Evolutionary conservation across 371 early-diverging fungal genomes (phyloP), one percentile per base, ranked within the genome.

Genomic region (Saksenaea oblongispora): DNA sequence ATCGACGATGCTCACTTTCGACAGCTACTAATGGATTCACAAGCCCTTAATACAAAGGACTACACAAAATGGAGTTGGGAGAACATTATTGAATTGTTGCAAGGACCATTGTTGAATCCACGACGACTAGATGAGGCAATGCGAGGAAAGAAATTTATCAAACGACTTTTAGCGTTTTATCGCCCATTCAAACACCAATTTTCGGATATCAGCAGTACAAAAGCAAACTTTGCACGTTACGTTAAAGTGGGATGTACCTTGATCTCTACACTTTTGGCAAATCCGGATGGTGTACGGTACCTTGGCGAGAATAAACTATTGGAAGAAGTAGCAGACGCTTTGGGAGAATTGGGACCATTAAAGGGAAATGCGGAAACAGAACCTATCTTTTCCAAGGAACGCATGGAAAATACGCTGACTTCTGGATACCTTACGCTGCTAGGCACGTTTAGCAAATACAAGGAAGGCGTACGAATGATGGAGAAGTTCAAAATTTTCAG

Each of bases 1-100:
- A 85, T 93, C 64, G 95, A 95, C 57, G 94, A 95, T 56, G 63
- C 70, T 3, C 90, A 89, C 56, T 93, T 89, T 54, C 71, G 84
- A 37, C 78, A 83, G 17, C 67, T 87, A 14, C 63, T 93, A 11
- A 77, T 84, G 62, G 93, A 93, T 26, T 84, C 90, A 5, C 91
- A 93, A 76, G 90, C 91, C 13, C 61, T 93, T 2, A 83, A 73
- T 35, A 84, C 86, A 3, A 94, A 93, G 64, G 94, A 94, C 22
- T 84, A 80, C 61, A 79, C 86, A 5, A 89, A 91, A 63, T 95
- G 96, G 96, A 86, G 86, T 42, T 95, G 92, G 94, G 89, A 91
- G 47, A 77, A 79, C 26, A 88, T 93, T 18, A 62, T 78, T 47
- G 93, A 93, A 63, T 72, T 94, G 1, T 65, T 94, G 7, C 89